Conservation (phyloP, 129 eudicot species). For the Solidago caesia region DNA sequence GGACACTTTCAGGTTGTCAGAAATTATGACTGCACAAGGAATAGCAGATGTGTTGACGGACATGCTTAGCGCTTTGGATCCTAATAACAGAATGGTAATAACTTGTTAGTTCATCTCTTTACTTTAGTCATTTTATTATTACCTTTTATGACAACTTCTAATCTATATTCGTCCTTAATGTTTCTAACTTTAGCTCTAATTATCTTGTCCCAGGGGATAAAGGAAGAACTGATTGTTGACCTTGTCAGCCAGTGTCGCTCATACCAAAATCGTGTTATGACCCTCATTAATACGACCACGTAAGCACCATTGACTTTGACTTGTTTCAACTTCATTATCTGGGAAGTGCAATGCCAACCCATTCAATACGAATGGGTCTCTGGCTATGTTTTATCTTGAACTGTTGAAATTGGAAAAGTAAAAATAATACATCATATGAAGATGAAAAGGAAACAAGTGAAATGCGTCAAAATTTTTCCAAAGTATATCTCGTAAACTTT, state of each 20-base stretch:
- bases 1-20: constrained; percentile 49
- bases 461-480: no score
- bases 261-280: constrained; percentile 80
- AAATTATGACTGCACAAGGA: constrained; percentile 85
- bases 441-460: no score
- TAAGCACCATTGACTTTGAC: constrained; percentile 37
- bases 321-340: neutral
- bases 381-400: neutral
- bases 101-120: neutral
- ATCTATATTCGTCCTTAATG: neutral
- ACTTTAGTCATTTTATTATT: neutral
- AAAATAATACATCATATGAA: no score
- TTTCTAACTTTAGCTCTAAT: neutral
- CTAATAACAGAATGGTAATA: constrained; percentile 58
- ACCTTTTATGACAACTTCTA: neutral
- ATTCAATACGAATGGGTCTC: constrained; percentile 54
- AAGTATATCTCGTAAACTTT: no score
- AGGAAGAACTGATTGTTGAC: constrained; percentile 89
- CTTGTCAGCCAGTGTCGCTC: constrained; percentile 88
- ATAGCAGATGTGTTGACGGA: constrained; percentile 79
- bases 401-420: no score
- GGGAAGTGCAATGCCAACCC: neutral
- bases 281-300: constrained; percentile 74
- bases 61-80: constrained; percentile 81
- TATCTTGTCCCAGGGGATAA: constrained; percentile 46